Percentiles rank a stretch among this genome's conserved stretches.
phyloP scores from a whole-genome alignment of 1,284 basidiomycete genomes.

The Sphagnurus paluster region DNA sequence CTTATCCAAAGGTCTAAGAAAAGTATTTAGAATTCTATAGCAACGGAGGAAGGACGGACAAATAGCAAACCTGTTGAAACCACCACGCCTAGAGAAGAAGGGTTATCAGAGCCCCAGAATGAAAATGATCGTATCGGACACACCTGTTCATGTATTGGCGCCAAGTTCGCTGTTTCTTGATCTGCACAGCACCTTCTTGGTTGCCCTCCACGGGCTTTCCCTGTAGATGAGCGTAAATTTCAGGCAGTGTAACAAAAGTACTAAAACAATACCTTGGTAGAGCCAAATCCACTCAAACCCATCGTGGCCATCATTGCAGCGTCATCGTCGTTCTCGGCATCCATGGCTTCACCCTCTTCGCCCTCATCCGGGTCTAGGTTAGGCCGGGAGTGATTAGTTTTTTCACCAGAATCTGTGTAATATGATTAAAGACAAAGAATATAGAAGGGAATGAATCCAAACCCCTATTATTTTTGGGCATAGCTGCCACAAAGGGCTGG shows the following conservation, averaged over 20 bases:
- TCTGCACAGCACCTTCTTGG: conserved; percentile 70
- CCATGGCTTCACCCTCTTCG: conserved; percentile 70
- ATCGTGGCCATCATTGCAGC: conserved; percentile 88
- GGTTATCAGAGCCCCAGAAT: background rate
- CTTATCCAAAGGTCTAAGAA: conserved; percentile 53
- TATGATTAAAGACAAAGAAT: background rate
- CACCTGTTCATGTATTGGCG: conserved; percentile 94
- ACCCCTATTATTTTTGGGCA: conserved; percentile 8
- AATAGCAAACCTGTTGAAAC: conserved; percentile 78
- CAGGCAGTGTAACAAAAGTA: background rate
- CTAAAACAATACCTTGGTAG: conserved; percentile 72
- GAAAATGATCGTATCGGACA: conserved; percentile 15
- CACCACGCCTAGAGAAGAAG: conserved; percentile 64
- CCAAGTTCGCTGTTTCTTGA: conserved; percentile 94
- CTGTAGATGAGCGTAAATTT: conserved; percentile 38
- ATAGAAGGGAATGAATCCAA: background rate
- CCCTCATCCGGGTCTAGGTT: conserved; percentile 42
- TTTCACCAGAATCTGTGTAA: background rate
- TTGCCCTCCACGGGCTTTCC: conserved; percentile 81
- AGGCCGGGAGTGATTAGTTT: conserved; percentile 22
- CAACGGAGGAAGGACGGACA: conserved; percentile 14
- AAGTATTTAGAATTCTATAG: background rate
- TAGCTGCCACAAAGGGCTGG: conserved; percentile 14
- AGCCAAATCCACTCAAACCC: conserved; percentile 87
- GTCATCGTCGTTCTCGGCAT: conserved; percentile 69